Conservation (phyloP, 306 rosid species). For the Citrullus mucosospermus region DNA sequence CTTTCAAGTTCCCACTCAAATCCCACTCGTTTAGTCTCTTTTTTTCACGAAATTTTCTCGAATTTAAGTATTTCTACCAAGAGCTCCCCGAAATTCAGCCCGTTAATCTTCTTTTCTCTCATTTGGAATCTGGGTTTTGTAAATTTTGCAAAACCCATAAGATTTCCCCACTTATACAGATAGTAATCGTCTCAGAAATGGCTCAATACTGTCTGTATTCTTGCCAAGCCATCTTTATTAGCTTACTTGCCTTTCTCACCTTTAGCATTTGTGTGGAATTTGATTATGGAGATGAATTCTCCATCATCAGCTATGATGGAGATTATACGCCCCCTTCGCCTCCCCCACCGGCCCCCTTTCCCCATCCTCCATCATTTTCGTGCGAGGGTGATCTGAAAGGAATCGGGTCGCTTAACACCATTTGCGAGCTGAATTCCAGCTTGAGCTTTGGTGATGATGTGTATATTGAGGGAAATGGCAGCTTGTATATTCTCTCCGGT, state of each 20-base stretch:
- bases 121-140: slow-evolving; percentile 1
- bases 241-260: slow-evolving; percentile 9
- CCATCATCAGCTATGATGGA: slow-evolving; percentile 29
- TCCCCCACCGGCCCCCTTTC: slow-evolving; percentile 64
- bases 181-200: slow-evolving; percentile 29
- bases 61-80: background rate
- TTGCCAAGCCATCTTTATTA: slow-evolving; percentile 7
- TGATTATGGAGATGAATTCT: slow-evolving; percentile 28
- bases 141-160: slow-evolving; percentile 1
- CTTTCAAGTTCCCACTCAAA: background rate
- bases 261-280: slow-evolving; percentile 13
- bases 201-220: slow-evolving; percentile 20
- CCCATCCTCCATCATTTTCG: slow-evolving; percentile 65
- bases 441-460: slow-evolving; percentile 41
- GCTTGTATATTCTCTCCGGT: slow-evolving; percentile 41
- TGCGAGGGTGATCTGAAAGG: slow-evolving; percentile 60
- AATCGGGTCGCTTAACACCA: slow-evolving; percentile 50
- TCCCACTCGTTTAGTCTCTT: background rate
- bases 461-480: slow-evolving; percentile 72
- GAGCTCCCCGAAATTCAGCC: background rate
- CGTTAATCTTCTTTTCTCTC: background rate
- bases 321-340: slow-evolving; percentile 90
- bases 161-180: slow-evolving; percentile 17
- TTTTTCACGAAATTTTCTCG: background rate
- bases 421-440: slow-evolving; percentile 57